Percentiles rank a stretch among this genome's conserved stretches.
Evolutionary conservation across 352 stramenopile genomes (phyloP).

Genomic region (Globisporangium carolinianum): DNA sequence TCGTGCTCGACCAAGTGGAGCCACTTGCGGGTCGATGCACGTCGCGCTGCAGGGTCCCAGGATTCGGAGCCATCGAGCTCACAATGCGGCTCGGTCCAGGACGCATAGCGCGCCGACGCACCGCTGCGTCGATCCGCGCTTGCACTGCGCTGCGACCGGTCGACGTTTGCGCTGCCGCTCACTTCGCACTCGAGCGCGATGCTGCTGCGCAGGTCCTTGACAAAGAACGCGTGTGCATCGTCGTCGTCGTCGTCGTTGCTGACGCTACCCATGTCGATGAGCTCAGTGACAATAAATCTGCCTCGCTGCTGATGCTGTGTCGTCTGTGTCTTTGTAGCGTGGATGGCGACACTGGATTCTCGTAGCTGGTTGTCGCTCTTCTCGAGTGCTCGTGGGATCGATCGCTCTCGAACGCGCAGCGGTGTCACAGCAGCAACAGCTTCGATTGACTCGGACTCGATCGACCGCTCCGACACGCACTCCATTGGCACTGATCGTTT

Average conservation of each 20-base stretch:
- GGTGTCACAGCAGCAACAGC: no score
- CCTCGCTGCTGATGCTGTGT: no score
- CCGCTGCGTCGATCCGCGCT: not conserved
- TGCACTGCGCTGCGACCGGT: not conserved
- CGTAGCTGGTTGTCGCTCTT: slow-evolving; percentile 8
- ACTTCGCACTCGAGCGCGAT: not conserved
- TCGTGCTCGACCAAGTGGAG: not conserved
- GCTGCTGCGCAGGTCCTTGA: slow-evolving; percentile 15
- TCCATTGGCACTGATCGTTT: not conserved
- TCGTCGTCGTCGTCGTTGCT: slow-evolving; percentile 13
- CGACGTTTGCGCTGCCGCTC: not conserved
- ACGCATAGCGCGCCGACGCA: slow-evolving; percentile 5
- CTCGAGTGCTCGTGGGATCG: no score
- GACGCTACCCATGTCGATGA: slow-evolving; percentile 10
- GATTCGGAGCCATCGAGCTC: not conserved
- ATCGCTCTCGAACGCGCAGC: no score
- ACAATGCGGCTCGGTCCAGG: not conserved
- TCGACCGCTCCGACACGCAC: no score
- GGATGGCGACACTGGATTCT: no score
- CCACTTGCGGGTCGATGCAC: not conserved
- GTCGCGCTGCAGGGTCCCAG: not conserved
- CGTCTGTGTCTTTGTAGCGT: no score
- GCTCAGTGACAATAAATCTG: no score
- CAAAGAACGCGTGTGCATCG: slow-evolving; percentile 32
- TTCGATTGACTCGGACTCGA: no score